phyloP scores from a whole-genome alignment of 257 asterid species.

The Thymus mandschuricus region DNA sequence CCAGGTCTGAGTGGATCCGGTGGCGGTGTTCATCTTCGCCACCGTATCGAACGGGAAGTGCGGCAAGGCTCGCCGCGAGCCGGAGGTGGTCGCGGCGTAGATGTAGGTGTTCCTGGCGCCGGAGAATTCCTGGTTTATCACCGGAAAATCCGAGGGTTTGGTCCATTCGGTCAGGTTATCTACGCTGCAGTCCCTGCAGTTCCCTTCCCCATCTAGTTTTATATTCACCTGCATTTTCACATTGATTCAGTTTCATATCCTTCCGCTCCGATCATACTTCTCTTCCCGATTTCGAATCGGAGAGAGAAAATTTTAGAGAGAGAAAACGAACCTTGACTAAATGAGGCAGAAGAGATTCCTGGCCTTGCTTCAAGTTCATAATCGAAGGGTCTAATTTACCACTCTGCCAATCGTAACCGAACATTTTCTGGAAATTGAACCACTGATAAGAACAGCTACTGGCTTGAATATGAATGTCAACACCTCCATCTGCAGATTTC shows the following conservation, averaged over 20 bases:
- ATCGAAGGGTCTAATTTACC: constrained; percentile 86
- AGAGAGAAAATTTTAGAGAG: background rate
- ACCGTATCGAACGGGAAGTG: constrained; percentile 95
- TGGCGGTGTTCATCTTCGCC: constrained; percentile 59
- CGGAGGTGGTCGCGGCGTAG: constrained; percentile 88
- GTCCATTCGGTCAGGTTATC: constrained; percentile 56
- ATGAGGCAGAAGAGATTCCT: constrained; percentile 77
- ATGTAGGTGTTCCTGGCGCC: constrained; percentile 57
- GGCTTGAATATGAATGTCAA: constrained; percentile 75
- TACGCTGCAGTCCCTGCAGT: constrained; percentile 51
- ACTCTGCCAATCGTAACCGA: constrained; percentile 97
- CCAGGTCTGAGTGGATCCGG: constrained; percentile 63
- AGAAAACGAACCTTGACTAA: constrained; percentile 59
- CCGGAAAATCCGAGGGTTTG: constrained; percentile 90
- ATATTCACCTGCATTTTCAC: constrained; percentile 60
- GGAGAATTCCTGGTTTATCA: constrained; percentile 67
- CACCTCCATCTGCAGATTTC: constrained; percentile 45
- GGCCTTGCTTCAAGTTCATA: constrained; percentile 74
- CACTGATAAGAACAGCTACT: constrained; percentile 86
- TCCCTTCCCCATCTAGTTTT: constrained; percentile 56
- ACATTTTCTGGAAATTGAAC: constrained; percentile 99
- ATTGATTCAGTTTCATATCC: background rate
- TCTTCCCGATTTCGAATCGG: background rate
- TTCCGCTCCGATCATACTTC: background rate
- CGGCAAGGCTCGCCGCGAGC: constrained; percentile 78